Base-by-base conservation (phyloP, 805 yeast genomes). In the Metschnikowia similis region DNA sequence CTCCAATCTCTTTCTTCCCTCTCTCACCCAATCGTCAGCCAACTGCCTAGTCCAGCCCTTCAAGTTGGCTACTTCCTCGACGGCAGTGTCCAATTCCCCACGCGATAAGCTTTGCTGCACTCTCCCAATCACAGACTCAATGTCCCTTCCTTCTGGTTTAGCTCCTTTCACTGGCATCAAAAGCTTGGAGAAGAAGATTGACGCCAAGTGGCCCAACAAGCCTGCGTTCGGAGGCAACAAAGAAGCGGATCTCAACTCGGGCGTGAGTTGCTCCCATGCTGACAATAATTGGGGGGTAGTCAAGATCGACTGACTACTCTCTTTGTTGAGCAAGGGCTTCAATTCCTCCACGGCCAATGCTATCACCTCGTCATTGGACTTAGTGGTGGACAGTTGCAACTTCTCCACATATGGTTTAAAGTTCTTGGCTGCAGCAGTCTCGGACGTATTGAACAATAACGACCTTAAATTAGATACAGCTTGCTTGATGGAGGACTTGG, bases 171-270 rank as follows among this genome's bases (percentile, higher is more conserved):
- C 94, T 29, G 86, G 76, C 60, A 89, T 77, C 61, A 92, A 77
- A 53, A 91, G 76, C 59, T 79, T 81, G 34, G 96, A 85, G 64
- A 91, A 87, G 8, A 89, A 49, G 56, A 78, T 75, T 14, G 98
- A 91, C 6, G 95, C 79, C 39, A 90, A 66, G 68, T 94, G 97
- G 30, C 97, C 98, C 59, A 92, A 80, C 48, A 94, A 79, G 63
- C 99, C 99, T 27, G 99, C 96, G 63, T 92, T 88, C 59, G 95
- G 96, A 48, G 98, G 97, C 54, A 91, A 80, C 59, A 94, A 72
- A 4, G 97, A 83, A 7, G 95, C 91, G 30, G 89, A 82, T 67
- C 96, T 84, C 64, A 94, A 81, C 70, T 92, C 96, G 13, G 95
- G 94, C 21, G 79, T 84, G 52, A 94, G 76, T 48, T 84, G 72